phyloP scores from a whole-genome alignment of 495 filamentous ascomycete genomes.

The Aspergillus avenaceus region DNA sequence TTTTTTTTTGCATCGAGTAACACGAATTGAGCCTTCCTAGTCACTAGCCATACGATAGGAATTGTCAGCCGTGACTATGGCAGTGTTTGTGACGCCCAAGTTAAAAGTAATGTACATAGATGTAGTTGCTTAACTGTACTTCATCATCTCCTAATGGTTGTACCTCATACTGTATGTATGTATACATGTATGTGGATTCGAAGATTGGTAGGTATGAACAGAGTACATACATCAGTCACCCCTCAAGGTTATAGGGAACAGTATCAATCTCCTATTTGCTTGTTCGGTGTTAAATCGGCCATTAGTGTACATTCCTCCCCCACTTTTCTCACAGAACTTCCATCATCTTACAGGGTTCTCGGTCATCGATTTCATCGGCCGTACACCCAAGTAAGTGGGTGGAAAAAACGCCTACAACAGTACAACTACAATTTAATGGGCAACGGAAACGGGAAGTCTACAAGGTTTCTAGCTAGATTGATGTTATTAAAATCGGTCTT shows the following conservation, averaged over 20 bases:
- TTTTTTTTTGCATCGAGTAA: slow-evolving; percentile 1
- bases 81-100: too few species aligned
- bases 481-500: neutral
- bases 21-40: neutral
- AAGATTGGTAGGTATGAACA: neutral
- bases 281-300: neutral
- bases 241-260: neutral
- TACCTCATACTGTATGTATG: neutral
- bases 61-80: neutral
- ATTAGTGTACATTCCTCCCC: slow-evolving; percentile 8
- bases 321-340: slow-evolving; percentile 1
- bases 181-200: neutral
- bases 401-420: slow-evolving; percentile 3
- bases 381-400: neutral
- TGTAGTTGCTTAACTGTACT: too few species aligned
- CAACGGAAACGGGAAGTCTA: neutral
- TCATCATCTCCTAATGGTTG: neutral
- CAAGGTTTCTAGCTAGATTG: neutral
- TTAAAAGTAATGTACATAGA: too few species aligned
- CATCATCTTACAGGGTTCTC: slow-evolving; percentile 3
- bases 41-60: neutral
- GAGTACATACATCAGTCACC: neutral
- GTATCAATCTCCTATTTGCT: neutral
- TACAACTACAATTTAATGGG: neutral
- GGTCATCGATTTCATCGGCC: neutral